Conservation (phyloP, 805 yeast genomes). For the Blastobotrys mokoenaii region DNA sequence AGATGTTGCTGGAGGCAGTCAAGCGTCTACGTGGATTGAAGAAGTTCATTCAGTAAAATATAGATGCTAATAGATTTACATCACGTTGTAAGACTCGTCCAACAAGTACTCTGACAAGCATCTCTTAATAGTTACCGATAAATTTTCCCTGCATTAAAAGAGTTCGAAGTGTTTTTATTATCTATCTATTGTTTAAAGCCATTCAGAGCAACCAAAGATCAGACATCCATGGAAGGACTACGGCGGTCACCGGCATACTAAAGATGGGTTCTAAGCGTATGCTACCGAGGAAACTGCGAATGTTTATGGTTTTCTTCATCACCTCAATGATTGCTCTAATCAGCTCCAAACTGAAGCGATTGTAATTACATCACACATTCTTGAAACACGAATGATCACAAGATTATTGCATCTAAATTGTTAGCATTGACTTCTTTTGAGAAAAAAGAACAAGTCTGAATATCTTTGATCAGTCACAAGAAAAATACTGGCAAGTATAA, state of each 20-base stretch:
- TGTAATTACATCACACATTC: background rate
- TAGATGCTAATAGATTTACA: too few species aligned
- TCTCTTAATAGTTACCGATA: too few species aligned
- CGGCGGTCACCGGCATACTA: slow-evolving; percentile 35
- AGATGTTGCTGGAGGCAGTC: slow-evolving; percentile 71
- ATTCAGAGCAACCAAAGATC: slow-evolving; percentile 15
- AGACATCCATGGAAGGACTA: slow-evolving; percentile 37
- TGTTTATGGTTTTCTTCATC: slow-evolving; percentile 31
- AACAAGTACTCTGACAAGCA: too few species aligned
- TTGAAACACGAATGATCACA: too few species aligned
- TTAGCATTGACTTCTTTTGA: background rate
- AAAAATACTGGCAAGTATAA: slow-evolving; percentile 36
- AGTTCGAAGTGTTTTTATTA: too few species aligned
- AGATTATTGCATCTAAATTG: background rate
- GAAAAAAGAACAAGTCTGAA: background rate
- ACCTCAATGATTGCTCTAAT: slow-evolving; percentile 16
- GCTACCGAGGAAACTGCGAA: slow-evolving; percentile 40
- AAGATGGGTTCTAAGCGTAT: slow-evolving; percentile 30
- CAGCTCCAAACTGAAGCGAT: background rate
- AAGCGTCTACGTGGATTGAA: slow-evolving; percentile 62
- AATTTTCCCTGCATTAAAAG: too few species aligned
- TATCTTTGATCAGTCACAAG: slow-evolving; percentile 19
- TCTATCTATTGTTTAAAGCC: background rate
- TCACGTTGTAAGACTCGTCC: too few species aligned
- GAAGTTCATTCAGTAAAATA: slow-evolving; percentile 39